phyloP scores from a whole-genome alignment of 495 filamentous ascomycete genomes.

The Daldinia concentrica region DNA sequence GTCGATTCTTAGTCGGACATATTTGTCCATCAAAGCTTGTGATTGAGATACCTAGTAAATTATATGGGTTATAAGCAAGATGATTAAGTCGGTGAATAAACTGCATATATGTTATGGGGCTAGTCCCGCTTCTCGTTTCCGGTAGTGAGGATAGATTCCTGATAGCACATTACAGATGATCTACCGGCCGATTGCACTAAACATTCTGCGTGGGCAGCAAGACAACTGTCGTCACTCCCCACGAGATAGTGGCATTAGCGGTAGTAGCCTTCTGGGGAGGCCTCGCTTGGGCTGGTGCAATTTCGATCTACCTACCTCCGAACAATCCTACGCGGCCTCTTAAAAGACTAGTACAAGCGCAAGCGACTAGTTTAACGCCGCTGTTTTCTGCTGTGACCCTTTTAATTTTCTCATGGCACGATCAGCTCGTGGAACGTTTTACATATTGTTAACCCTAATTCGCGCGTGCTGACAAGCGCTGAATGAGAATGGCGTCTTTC shows the following conservation, averaged over 20 bases:
- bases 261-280: slow-evolving; percentile 25
- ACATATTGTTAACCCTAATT: slow-evolving; percentile 13
- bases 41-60: neutral
- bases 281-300: slow-evolving; percentile 29
- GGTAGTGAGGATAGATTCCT: slow-evolving; percentile 4
- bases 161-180: slow-evolving; percentile 5
- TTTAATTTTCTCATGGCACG: slow-evolving; percentile 26
- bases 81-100: slow-evolving; percentile 9
- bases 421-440: slow-evolving; percentile 22
- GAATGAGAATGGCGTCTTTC: slow-evolving; percentile 1
- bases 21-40: neutral
- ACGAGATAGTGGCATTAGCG: slow-evolving; percentile 7
- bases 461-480: slow-evolving; percentile 21
- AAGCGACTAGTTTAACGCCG: slow-evolving; percentile 28
- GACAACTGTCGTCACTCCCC: slow-evolving; percentile 21
- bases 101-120: slow-evolving; percentile 13
- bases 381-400: slow-evolving; percentile 30
- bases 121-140: slow-evolving; percentile 17
- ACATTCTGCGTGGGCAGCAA: neutral
- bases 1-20: neutral
- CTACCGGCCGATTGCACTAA: slow-evolving; percentile 11
- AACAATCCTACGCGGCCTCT: slow-evolving; percentile 11
- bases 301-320: slow-evolving; percentile 24
- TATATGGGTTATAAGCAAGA: neutral
- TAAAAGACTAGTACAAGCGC: slow-evolving; percentile 13